A percentile compares a stretch with the other conserved stretches of the same genome.
phyloP scores from a whole-genome alignment of 2,329 filamentous ascomycete species.

The Ophiostoma australiae region DNA sequence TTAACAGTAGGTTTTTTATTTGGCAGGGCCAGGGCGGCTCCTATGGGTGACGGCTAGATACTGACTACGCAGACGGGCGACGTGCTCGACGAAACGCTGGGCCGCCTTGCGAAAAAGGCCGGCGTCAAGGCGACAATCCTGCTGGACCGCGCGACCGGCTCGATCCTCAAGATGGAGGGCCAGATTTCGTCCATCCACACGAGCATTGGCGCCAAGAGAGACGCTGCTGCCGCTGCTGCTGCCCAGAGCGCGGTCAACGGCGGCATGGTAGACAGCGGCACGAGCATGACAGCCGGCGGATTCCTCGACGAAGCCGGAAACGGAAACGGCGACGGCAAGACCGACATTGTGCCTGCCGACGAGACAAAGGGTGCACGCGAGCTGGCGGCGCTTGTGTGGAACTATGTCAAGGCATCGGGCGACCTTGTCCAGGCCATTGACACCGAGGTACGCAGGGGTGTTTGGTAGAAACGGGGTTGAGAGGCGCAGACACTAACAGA shows the following conservation, averaged over 20 bases:
- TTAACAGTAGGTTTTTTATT: conserved; percentile 22
- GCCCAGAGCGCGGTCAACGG: conserved; percentile 15
- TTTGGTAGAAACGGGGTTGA: too few relatives aligned
- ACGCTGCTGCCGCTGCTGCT: conserved; percentile 11
- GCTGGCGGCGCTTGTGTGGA: conserved; percentile 70
- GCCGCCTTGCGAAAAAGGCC: conserved; percentile 68
- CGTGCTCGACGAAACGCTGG: conserved; percentile 60
- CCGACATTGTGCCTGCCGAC: conserved; percentile 24
- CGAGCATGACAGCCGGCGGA: conserved; percentile 19
- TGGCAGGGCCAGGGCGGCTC: too few relatives aligned
- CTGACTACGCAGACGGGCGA: conserved; percentile 24
- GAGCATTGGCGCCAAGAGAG: conserved; percentile 30
- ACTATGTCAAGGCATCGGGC: conserved; percentile 65
- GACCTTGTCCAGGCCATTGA: conserved; percentile 68
- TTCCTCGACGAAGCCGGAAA: conserved; percentile 42
- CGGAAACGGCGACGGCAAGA: conserved; percentile 20
- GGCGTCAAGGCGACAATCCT: conserved; percentile 75
- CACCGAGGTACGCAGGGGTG: conserved; percentile 49
- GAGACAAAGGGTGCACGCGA: conserved; percentile 56
- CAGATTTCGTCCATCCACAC: conserved; percentile 57
- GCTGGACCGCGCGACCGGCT: conserved; percentile 64
- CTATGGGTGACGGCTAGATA: not conserved
- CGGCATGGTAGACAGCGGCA: conserved; percentile 12
- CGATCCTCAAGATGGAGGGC: conserved; percentile 71
- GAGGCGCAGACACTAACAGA: conserved; percentile 1